Percentiles rank a stretch among this genome's conserved stretches.
Evolutionary conservation across 768 basidiomycete species (phyloP).

Genomic region (Lactifluus echinatus): DNA sequence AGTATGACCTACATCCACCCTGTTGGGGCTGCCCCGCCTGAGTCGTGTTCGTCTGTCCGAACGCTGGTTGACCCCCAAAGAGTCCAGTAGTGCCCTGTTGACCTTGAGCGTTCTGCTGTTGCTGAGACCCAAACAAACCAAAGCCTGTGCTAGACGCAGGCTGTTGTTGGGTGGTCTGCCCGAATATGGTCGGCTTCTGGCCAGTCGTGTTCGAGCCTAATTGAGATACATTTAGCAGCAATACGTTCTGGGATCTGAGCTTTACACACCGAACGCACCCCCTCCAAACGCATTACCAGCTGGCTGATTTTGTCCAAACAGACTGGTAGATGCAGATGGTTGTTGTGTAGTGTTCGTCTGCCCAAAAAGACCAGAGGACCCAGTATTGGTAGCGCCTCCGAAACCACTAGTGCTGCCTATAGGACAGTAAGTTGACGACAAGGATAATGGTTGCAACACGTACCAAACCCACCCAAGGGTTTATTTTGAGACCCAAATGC

Average conservation of each 20-base stretch:
- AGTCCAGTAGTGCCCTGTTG: conserved; percentile 23
- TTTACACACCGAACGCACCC: conserved; percentile 24
- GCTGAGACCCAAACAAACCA: conserved; percentile 28
- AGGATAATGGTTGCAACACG: background rate
- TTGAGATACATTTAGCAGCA: background rate
- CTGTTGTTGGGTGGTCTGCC: conserved; percentile 16
- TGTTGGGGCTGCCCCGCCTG: conserved; percentile 18
- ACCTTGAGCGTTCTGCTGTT: conserved; percentile 31
- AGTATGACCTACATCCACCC: conserved; percentile 19
- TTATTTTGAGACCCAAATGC: conserved; percentile 29
- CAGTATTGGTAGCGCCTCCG: conserved; percentile 13
- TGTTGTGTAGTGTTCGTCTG: conserved; percentile 26
- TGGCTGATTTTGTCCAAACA: conserved; percentile 26
- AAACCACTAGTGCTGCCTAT: conserved; percentile 13
- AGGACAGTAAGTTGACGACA: background rate
- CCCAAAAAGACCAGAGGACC: conserved; percentile 24
- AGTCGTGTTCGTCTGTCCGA: conserved; percentile 15
- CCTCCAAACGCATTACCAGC: conserved; percentile 20
- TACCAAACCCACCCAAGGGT: conserved; percentile 23
- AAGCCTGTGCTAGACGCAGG: conserved; percentile 15
- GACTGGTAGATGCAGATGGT: conserved; percentile 23
- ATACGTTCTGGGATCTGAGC: background rate
- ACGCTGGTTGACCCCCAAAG: conserved; percentile 19
- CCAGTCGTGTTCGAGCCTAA: conserved; percentile 16
- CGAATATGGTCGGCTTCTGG: conserved; percentile 23